Percentiles rank a stretch among this genome's conserved stretches.
phyloP scores from a whole-genome alignment of 2,329 filamentous ascomycete species.

The Claviceps capensis region DNA sequence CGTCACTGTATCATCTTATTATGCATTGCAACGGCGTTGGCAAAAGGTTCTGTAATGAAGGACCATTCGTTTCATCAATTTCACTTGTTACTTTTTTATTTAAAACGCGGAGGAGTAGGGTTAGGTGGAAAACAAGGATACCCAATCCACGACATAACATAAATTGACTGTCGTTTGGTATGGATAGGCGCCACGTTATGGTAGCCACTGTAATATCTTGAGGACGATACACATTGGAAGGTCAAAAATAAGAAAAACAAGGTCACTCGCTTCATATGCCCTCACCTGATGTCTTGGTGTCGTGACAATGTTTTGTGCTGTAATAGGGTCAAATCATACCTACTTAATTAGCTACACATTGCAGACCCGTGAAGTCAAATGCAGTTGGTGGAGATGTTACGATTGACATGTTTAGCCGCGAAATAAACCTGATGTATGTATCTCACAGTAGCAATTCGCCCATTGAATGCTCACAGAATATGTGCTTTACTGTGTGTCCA shows the following conservation, averaged over 20 bases:
- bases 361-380: too few species aligned
- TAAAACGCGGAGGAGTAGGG: conserved; percentile 16
- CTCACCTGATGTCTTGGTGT: too few species aligned
- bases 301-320: too few species aligned
- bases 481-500: too few species aligned
- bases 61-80: conserved; percentile 14
- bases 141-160: conserved; percentile 25
- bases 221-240: conserved; percentile 11
- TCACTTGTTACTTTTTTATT: neutral
- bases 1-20: conserved; percentile 26
- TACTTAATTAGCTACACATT: too few species aligned
- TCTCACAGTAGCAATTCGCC: too few species aligned
- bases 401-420: too few species aligned
- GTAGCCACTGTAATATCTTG: conserved; percentile 17
- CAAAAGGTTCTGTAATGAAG: conserved; percentile 18
- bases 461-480: too few species aligned
- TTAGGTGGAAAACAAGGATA: conserved; percentile 23
- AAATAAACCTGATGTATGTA: too few species aligned
- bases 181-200: conserved; percentile 2
- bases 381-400: too few species aligned
- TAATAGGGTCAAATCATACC: too few species aligned
- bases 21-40: conserved; percentile 48
- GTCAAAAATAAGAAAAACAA: conserved; percentile 5
- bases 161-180: conserved; percentile 23
- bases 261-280: neutral